A percentile compares a stretch with the other conserved stretches of the same genome.
These are phyloP conservation scores for Diplodia sapinea DNA, from an alignment of 2,329 filamentous ascomycete species.

Conservation along the genomic window DNA sequence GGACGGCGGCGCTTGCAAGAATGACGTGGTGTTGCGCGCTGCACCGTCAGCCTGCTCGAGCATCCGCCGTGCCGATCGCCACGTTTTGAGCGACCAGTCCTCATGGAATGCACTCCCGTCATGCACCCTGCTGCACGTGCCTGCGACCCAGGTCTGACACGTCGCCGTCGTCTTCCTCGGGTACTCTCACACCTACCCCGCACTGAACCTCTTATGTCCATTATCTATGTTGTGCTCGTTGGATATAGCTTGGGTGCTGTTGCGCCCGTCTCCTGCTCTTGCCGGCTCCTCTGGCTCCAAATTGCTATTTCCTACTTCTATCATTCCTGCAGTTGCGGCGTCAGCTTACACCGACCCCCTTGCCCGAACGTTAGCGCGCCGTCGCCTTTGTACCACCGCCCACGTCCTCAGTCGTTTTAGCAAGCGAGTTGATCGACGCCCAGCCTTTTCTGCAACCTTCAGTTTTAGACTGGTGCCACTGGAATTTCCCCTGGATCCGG, in stretches of 20 bases:
- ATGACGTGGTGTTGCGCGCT: slow-evolving; percentile 22
- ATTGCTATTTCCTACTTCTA: background rate
- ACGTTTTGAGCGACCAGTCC: slow-evolving; percentile 21
- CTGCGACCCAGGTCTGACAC: background rate
- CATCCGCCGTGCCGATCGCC: slow-evolving; percentile 11
- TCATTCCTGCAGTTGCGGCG: background rate
- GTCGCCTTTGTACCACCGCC: background rate
- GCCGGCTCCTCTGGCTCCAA: background rate
- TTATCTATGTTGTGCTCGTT: background rate
- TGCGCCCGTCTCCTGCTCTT: background rate
- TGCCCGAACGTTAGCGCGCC: background rate
- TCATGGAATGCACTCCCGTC: background rate
- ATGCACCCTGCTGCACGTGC: background rate
- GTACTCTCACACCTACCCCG: slow-evolving; percentile 13
- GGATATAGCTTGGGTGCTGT: background rate
- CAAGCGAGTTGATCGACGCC: background rate
- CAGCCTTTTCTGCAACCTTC: background rate
- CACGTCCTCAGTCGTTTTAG: background rate
- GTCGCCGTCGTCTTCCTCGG: slow-evolving; percentile 6
- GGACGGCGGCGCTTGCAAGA: background rate
- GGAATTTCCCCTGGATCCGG: background rate
- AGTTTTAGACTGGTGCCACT: background rate
- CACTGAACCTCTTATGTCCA: slow-evolving; percentile 22
- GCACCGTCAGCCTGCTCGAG: slow-evolving; percentile 19
- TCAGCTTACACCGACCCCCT: slow-evolving; percentile 23